These are phyloP conservation scores for Paramyrothecium sp. DNA, from an alignment of 2,329 filamentous ascomycete species.

Conservation along the genomic window DNA sequence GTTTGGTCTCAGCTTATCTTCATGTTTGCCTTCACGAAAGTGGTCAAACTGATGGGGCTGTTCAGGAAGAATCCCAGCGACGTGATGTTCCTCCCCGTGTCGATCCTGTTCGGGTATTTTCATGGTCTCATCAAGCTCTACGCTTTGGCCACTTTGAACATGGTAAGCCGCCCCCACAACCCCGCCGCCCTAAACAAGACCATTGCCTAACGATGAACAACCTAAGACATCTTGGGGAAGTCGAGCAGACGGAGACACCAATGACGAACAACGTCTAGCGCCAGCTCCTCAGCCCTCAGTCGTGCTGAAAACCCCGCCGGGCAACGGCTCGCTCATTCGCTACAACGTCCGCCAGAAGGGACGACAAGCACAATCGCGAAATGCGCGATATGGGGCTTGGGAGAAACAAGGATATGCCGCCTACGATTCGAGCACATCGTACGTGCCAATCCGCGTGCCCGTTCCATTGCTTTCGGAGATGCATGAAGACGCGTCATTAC, in stretches of 20 bases:
- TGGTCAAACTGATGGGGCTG: slow-evolving; percentile 84
- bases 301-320: slow-evolving; percentile 42
- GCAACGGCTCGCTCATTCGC: slow-evolving; percentile 41
- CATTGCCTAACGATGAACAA: slow-evolving; percentile 10
- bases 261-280: slow-evolving; percentile 70
- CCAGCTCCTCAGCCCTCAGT: slow-evolving; percentile 39
- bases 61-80: slow-evolving; percentile 84
- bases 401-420: slow-evolving; percentile 30
- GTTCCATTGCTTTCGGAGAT: slow-evolving; percentile 13
- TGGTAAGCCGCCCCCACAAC: slow-evolving; percentile 57
- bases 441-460: slow-evolving; percentile 26
- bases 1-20: slow-evolving; percentile 66
- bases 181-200: neutral
- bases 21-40: slow-evolving; percentile 82
- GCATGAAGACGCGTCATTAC: no score
- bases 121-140: slow-evolving; percentile 92
- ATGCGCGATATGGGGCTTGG: slow-evolving; percentile 18
- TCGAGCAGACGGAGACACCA: slow-evolving; percentile 84
- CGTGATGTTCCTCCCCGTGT: slow-evolving; percentile 76
- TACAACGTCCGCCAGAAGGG: slow-evolving; percentile 44
- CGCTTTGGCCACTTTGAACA: slow-evolving; percentile 76
- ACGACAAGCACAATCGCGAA: slow-evolving; percentile 24
- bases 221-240: slow-evolving; percentile 90
- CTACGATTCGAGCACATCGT: slow-evolving; percentile 35
- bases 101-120: slow-evolving; percentile 87